phyloP scores from a whole-genome alignment of 208 protist species.

The Naegleria lovaniensis region DNA sequence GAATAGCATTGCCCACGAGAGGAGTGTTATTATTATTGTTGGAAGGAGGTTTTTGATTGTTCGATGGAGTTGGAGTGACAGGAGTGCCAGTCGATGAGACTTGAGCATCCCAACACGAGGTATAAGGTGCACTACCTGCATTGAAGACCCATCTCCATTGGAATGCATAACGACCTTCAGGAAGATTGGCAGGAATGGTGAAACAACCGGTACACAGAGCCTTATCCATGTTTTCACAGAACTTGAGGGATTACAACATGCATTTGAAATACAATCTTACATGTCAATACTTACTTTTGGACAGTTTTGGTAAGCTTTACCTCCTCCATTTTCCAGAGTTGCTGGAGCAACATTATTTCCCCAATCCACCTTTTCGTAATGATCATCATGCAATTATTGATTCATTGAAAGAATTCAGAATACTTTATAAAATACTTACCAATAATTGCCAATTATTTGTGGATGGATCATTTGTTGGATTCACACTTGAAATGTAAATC shows the following conservation, averaged over 20 bases:
- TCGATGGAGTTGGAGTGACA: not conserved
- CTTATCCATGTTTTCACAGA: slow-evolving; percentile 13
- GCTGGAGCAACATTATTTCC: not conserved
- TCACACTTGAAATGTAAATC: not conserved
- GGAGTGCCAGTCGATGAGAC: not conserved
- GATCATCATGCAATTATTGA: no score
- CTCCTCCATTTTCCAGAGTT: not conserved
- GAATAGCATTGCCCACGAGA: not conserved
- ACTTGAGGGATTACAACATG: no score
- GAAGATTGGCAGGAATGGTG: not conserved
- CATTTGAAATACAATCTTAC: no score
- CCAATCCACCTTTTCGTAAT: not conserved
- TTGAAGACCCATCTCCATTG: slow-evolving; percentile 24
- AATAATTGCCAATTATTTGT: not conserved
- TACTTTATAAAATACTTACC: no score
- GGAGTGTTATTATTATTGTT: not conserved
- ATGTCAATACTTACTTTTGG: not conserved
- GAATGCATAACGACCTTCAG: not conserved
- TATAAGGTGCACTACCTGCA: not conserved
- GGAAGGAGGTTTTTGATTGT: not conserved
- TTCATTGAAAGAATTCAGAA: no score
- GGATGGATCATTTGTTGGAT: not conserved
- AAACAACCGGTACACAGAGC: not conserved
- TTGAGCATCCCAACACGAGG: not conserved
- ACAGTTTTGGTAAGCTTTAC: slow-evolving; percentile 1